Evolutionary conservation across 371 early-diverging fungal species (phyloP), one percentile per base, ranked within the genome.

Genomic region (Apophysomyces sp.): DNA sequence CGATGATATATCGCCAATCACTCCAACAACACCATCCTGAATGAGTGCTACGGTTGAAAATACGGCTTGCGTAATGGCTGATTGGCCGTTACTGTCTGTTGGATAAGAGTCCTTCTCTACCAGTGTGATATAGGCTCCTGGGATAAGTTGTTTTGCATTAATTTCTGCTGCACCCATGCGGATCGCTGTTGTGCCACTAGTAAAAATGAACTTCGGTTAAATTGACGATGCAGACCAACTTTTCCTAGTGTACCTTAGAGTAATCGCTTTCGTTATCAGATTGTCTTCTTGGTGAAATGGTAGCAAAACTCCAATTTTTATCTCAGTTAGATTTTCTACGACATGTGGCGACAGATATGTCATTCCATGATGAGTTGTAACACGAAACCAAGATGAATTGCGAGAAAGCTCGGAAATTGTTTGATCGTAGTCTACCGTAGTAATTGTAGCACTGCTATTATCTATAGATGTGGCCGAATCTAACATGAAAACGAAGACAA

Each of bases 71-170:
- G 60, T 70, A 63, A 68, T 56, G 59, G 53, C 53, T 55, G 39
- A 32, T 59, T 52, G 66, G 57, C 65, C 62, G 61, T 63, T 57
- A 1, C 69, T 62, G 12, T 71, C 72, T n/a, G 30, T 57, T 55
- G 73, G 73, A 57, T 69, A 77, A 8, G 77, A 77, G 40, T 77
- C 77, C 44, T 72, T 73, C 26, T 69, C 66, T n/a, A 77, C 72
- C 30, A 77, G 36, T 4, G 77, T 73, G 30, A 77, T 65, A 30
- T 66, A 77, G 6, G 72, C 77, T 4, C 72, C 74, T 9, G 74
- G 72, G 26, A 77, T 77, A 13, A 69, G 11, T 9, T 62, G 67
- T 28, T 69, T 60, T 3, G 62, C 63, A 53, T 77, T 77, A 58
- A 77, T 77, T 59, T 73, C 72, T 15, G 60, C 54, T 1, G 53